Base-by-base conservation (phyloP, 805 yeast genomes). In the Kuraishia ogatae region DNA sequence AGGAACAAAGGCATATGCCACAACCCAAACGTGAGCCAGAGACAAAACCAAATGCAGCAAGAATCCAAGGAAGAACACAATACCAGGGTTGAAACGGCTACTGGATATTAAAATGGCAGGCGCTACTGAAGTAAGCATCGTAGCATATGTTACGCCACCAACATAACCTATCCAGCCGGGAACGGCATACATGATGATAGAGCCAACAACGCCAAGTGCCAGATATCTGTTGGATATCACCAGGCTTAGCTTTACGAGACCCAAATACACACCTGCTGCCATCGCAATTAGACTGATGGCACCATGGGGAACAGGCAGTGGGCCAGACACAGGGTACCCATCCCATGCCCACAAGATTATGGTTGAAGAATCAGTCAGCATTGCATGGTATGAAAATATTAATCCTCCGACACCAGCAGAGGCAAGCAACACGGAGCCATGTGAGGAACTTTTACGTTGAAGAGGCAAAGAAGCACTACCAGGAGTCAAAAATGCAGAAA, bases 1-100 rank as follows among this genome's bases (percentile, higher is more conserved):
- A 11, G 99, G 99, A 51, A 94, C 99, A 72, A 94, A 94, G 0
- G 99, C 98, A 69, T 94, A 94, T 0, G 99, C 99, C 50, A 94
- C 98, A 49, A 87, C 85, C 98, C 98, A 93, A 53, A 93, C 96
- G 68, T 91, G 93, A 4, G 87, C 96, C 58, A 94, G 75, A 24
- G 85, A 76, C 43, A 89, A 66, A 2, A 86, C 51, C 53, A 84
- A 73, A 58, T 79, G 71, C 50, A 81, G 60, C 5, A 83, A 64
- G 55, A 80, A 79, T 0, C 81, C 78, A 1, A 79, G 56, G 2
- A 75, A 69, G 62, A 84, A 82, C 1, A 82, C 67, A 22, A 77
- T 61, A 1, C 85, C 84, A 24, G 88, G 82, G 56, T 79, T 71
- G 66, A 79, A 78, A 17, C 79, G 76, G 24, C 82, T 74, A 10